Base-by-base conservation (phyloP, 1,139 yeast species). In the Waltiozyma sp. region DNA sequence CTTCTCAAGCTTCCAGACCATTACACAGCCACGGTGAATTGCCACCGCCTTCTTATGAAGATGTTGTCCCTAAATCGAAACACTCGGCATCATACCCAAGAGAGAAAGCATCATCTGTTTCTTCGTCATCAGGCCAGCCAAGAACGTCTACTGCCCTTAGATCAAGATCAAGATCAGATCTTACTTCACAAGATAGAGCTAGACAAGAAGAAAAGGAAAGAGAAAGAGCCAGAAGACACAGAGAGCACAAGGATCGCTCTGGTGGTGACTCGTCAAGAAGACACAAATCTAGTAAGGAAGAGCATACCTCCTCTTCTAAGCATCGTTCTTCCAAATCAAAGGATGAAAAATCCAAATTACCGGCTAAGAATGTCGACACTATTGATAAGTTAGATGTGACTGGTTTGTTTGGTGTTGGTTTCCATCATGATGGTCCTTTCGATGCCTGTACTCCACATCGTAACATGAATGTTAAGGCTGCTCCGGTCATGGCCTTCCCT, bases 361-460 rank as follows among this genome's bases (percentile, higher is more conserved):
- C 56, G 34, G 47, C 54, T 3, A 77, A 79, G 53, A 77, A 78
- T 51, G 75, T 91, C 51, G 98, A 91, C 59, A 86, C 95, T 5
- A 91, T 91, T 55, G 98, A 91, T 65, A 85, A 84, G 63, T 70
- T 91, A 53, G 98, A 91, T 61, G 97, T 89, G 35, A 88, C 97
- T 8, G 97, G 95, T 1, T 72, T 91, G 51, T 89, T 85, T 60
- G 96, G 96, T n/a, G 84, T 85, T 24, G 86, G 91, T 1, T 91
- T 91, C 72, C 98, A 91, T 63, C 98, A 91, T 62, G 98, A 91
- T 63, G 98, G 98, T 14, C 98, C 98, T 16, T 91, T 91, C 62
- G 98, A 91, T 62, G 98, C 98, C 2, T 89, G 97, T 63, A 84
- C 94, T 6, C 97, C 98, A 7, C 95, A 86, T 62, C 80, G 97